These are phyloP conservation scores for Auriscalpium orientale DNA, from an alignment of 768 basidiomycete species.

Conservation along the genomic window DNA sequence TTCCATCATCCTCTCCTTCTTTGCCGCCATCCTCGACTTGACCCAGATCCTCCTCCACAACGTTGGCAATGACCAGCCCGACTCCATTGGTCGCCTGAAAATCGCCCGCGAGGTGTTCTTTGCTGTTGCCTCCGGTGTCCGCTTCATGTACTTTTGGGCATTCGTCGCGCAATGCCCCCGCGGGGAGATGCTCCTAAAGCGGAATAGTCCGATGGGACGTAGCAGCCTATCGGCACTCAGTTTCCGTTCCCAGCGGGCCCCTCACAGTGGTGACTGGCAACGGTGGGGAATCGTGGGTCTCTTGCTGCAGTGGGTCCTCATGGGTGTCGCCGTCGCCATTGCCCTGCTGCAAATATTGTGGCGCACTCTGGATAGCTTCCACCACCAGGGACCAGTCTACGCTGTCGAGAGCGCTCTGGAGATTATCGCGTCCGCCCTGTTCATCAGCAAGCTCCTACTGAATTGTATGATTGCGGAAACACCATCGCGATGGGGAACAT, in stretches of 20 bases:
- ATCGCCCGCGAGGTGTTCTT: conserved; percentile 52
- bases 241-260: conserved; percentile 11
- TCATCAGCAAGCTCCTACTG: conserved; percentile 55
- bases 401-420: conserved; percentile 50
- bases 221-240: conserved; percentile 9
- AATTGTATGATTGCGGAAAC: conserved; percentile 44
- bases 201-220: conserved; percentile 4
- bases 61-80: conserved; percentile 7
- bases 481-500: conserved; percentile 32
- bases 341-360: conserved; percentile 57
- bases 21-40: conserved; percentile 57
- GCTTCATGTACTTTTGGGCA: conserved; percentile 64
- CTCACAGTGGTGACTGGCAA: conserved; percentile 57
- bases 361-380: conserved; percentile 38
- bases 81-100: conserved; percentile 30
- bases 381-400: conserved; percentile 41
- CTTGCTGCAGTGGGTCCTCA: conserved; percentile 42
- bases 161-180: conserved; percentile 53
- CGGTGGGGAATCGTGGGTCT: conserved; percentile 55
- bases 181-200: conserved; percentile 26
- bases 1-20: conserved; percentile 53
- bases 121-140: conserved; percentile 47
- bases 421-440: conserved; percentile 47
- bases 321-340: conserved; percentile 38
- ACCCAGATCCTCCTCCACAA: conserved; percentile 41